Conservation (phyloP, 805 yeast genomes). For the Teunomyces panamensis region DNA sequence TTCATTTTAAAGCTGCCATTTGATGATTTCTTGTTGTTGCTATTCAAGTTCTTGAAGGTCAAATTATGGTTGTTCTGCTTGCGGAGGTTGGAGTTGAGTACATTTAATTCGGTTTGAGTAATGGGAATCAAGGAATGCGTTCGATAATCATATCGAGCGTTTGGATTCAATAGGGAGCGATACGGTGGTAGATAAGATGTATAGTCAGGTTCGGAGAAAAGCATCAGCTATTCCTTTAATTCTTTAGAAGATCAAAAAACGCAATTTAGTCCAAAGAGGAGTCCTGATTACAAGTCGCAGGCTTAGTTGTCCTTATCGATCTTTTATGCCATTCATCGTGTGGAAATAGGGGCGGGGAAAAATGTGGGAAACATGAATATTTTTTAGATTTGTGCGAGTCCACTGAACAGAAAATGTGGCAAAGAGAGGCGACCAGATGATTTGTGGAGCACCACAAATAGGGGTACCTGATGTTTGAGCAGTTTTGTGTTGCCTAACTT, state of each 20-base stretch:
- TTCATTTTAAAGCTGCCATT: conserved; percentile 38
- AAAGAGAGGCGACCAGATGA: not conserved
- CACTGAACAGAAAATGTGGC: not conserved
- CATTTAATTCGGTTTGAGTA: conserved; percentile 31
- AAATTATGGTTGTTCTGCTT: conserved; percentile 14
- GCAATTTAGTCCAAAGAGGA: not conserved
- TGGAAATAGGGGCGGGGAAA: conserved; percentile 8
- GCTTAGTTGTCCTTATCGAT: not conserved
- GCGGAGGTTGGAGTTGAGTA: conserved; percentile 14
- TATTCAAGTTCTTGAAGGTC: conserved; percentile 9
- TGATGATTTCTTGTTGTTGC: not conserved
- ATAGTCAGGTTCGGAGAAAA: conserved; percentile 5
- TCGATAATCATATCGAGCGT: conserved; percentile 48
- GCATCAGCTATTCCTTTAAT: not conserved
- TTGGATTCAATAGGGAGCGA: conserved; percentile 50
- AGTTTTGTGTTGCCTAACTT: not conserved
- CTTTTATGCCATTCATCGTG: conserved; percentile 2
- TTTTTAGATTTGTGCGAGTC: not conserved
- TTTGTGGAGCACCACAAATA: not conserved
- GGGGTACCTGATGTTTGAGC: not conserved
- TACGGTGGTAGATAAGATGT: conserved; percentile 33
- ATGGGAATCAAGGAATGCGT: conserved; percentile 43
- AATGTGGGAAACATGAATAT: not conserved
- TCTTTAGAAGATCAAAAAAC: not conserved
- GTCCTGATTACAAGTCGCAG: not conserved